phyloP scores from a whole-genome alignment of 1,284 basidiomycete genomes.

The Melanopsichium pennsylvanicum region DNA sequence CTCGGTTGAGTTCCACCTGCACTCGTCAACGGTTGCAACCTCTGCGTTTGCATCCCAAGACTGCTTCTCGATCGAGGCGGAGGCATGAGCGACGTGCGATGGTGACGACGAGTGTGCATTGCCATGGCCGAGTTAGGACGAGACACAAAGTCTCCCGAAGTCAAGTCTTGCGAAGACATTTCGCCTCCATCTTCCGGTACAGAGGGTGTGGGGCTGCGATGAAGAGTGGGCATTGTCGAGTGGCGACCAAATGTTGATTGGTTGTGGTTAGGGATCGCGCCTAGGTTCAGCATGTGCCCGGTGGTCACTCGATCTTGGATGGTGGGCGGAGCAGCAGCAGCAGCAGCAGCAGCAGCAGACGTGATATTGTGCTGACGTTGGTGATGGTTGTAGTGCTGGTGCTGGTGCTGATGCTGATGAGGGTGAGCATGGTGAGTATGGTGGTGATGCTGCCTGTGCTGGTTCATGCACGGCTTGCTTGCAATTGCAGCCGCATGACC shows the following conservation, averaged over 20 bases:
- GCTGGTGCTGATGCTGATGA: constrained; percentile 23
- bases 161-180: constrained; percentile 48
- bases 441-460: constrained; percentile 9
- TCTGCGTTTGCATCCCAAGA: constrained; percentile 18
- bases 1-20: no score
- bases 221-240: constrained; percentile 49
- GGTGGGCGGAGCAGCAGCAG: no score
- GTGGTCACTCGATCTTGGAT: constrained; percentile 6
- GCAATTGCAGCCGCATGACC: constrained; percentile 41
- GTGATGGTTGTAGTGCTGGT: constrained; percentile 25
- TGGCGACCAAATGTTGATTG: constrained; percentile 34
- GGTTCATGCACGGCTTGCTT: constrained; percentile 12
- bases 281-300: constrained; percentile 29
- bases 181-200: constrained; percentile 61
- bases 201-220: constrained; percentile 48
- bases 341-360: no score
- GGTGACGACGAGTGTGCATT: constrained; percentile 14
- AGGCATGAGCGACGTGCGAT: constrained; percentile 36
- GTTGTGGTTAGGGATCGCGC: constrained; percentile 18
- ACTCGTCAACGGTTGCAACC: constrained; percentile 21
- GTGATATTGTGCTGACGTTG: constrained; percentile 3
- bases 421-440: constrained; percentile 14
- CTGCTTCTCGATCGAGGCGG: constrained; percentile 37
- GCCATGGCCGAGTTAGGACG: constrained; percentile 39
- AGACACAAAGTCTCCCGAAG: constrained; percentile 32